Evolutionary conservation across 2,329 filamentous ascomycete genomes (phyloP).

Genomic region (Acarospora socialis): DNA sequence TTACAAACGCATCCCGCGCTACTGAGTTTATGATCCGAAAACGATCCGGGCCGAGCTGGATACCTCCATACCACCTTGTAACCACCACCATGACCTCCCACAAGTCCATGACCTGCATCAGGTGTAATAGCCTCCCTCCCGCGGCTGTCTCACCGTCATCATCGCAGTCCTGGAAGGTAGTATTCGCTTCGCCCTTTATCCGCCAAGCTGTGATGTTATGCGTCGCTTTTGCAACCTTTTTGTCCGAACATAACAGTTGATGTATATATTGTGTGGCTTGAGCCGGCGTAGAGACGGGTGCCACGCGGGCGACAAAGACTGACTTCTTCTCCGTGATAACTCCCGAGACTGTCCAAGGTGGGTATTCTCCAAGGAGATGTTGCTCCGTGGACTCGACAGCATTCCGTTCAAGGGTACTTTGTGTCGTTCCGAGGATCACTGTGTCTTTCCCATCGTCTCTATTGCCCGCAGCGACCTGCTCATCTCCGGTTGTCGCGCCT

Average conservation of each 20-base stretch:
- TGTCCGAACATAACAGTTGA: conserved; percentile 68
- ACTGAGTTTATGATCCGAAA: conserved; percentile 83
- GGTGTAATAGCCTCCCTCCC: conserved; percentile 66
- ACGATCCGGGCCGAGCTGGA: conserved; percentile 73
- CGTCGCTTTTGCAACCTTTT: conserved; percentile 69
- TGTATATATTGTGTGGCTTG: conserved; percentile 59
- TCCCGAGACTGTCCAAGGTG: conserved; percentile 64
- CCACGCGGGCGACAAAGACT: conserved; percentile 68
- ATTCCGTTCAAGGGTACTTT: too few species aligned
- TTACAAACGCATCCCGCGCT: conserved; percentile 70
- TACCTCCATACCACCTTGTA: conserved; percentile 86
- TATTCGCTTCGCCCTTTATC: conserved; percentile 43
- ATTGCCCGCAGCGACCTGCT: conserved; percentile 29
- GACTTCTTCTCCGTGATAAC: conserved; percentile 70
- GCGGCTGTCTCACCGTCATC: conserved; percentile 94
- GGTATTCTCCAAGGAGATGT: too few species aligned
- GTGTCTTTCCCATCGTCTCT: conserved; percentile 3
- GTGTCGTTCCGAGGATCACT: background rate
- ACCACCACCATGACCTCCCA: conserved; percentile 92
- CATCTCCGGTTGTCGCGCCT: conserved; percentile 37
- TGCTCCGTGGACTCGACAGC: too few species aligned
- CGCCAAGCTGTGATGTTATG: conserved; percentile 96
- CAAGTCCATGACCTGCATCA: conserved; percentile 89
- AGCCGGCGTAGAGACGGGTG: conserved; percentile 51
- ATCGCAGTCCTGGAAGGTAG: conserved; percentile 73